These are phyloP conservation scores for Tetrahymena elliotti DNA, from an alignment of 73 alveolate genomes.

Conservation along the genomic window DNA sequence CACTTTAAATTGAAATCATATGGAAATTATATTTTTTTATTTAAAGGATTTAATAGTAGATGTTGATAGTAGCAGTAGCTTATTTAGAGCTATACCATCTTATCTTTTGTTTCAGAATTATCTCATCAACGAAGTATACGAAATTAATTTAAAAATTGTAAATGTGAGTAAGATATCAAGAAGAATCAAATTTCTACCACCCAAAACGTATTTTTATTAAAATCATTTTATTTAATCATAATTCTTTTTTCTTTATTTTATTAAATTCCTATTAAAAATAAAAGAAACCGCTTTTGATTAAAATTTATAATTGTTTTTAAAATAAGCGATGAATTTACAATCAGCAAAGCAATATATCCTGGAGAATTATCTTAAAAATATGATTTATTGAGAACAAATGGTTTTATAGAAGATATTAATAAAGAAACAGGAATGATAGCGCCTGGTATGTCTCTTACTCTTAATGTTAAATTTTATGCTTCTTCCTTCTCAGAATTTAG, in stretches of 20 bases:
- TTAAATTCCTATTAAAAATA: not conserved
- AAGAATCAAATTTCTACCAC: not conserved
- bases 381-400: not conserved
- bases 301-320: not conserved
- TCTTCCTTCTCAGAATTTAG: slow-evolving; percentile 91
- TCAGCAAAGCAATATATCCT: not conserved
- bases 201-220: not conserved
- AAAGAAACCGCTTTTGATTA: not conserved
- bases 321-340: not conserved
- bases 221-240: not conserved
- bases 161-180: not conserved
- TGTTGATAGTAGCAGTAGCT: not conserved
- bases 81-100: not conserved
- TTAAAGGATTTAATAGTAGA: not conserved
- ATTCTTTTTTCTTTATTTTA: not conserved
- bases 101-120: not conserved
- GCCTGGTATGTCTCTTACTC: slow-evolving; percentile 89
- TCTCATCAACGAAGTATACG: not conserved
- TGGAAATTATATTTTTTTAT: no score
- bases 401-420: not conserved
- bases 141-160: not conserved
- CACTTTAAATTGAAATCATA: no score
- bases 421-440: slow-evolving; percentile 46
- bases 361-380: not conserved
- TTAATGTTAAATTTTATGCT: slow-evolving; percentile 80